Base-by-base conservation (phyloP, 2,329 filamentous ascomycete species). In the Aspergillus cejpii region DNA sequence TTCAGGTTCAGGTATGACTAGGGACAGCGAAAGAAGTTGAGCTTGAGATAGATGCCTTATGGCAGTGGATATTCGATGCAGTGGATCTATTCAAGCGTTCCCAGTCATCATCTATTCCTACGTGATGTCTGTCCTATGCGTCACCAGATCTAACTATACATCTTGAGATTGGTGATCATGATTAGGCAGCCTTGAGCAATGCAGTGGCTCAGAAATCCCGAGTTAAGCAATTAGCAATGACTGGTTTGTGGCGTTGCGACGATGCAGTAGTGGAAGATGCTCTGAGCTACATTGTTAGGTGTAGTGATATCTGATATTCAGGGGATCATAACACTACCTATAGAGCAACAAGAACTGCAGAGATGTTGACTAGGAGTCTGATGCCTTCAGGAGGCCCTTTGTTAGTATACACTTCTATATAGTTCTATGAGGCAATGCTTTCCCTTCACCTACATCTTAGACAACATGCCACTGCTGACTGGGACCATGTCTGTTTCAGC, bases 261-360 rank as follows among this genome's bases (percentile, higher is more conserved):
- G 19, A 37, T 38, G 11, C 36, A 20, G 4, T 26, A 31, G 48
- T 48, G 52, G 52, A 54, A 50, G 12, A 40, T 36, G 29, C 50
- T 53, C 52, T 50, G 52, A 49, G 36, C 29, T 38, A 24, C 45
- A 39, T 46, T 43, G 43, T 43, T 14, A 29, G 28, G 27, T 33
- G 37, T 7, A 20, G 14, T 41, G 19, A 23, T 17, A 17, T 15
- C 23, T 37, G 36, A 45, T 28, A 29, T 37, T 11, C 19, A 11
- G 31, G 21, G 29, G 41, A 27, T 37, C 24, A 34, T 34, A 34
- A 8, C 31, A 34, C 11, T 12, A 8, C 7, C 15, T 20, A 11
- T 24, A 8, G 23, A 8, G 23, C 10, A 19, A 34, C 15, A 34
- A 20, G 15, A 15, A 20, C 17, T 36, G 26, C 42, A 45, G 43